Conservation (phyloP, 495 filamentous ascomycete species). For the Neurospora sp. region DNA sequence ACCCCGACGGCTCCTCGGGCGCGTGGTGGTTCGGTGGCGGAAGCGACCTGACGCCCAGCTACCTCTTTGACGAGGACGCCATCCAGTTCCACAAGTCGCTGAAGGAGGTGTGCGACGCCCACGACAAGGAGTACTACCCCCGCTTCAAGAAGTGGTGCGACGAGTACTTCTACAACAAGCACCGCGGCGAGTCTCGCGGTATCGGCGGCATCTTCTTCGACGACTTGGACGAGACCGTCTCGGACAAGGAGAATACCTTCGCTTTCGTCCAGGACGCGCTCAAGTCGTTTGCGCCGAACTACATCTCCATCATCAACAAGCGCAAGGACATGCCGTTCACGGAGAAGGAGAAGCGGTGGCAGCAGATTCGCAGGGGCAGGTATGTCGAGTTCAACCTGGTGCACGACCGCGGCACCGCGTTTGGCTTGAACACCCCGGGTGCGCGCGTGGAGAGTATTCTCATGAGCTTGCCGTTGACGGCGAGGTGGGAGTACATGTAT, state of each 20-base stretch:
- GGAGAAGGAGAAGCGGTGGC: slow-evolving; percentile 82
- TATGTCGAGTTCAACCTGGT: slow-evolving; percentile 99
- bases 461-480: slow-evolving; percentile 92
- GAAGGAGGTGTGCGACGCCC: slow-evolving; percentile 87
- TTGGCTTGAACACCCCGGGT: slow-evolving; percentile 87
- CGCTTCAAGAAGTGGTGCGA: slow-evolving; percentile 98
- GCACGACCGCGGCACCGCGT: slow-evolving; percentile 91
- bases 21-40: slow-evolving; percentile 98
- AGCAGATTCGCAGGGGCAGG: slow-evolving; percentile 81
- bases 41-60: slow-evolving; percentile 85
- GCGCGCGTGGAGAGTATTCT: slow-evolving; percentile 91
- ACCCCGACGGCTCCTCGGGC: slow-evolving; percentile 58
- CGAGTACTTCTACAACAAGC: slow-evolving; percentile 89
- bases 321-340: slow-evolving; percentile 89
- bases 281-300: slow-evolving; percentile 80
- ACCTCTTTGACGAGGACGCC: slow-evolving; percentile 93
- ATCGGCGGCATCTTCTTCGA: slow-evolving; percentile 98
- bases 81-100: slow-evolving; percentile 92
- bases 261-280: slow-evolving; percentile 82
- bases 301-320: slow-evolving; percentile 76
- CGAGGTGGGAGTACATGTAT: slow-evolving; percentile 94
- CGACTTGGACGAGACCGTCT: slow-evolving; percentile 75
- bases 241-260: slow-evolving; percentile 80
- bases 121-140: slow-evolving; percentile 87
- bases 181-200: slow-evolving; percentile 81